Evolutionary conservation across 140 eudicot species (phyloP).

Genomic region (Oenanthe javanica): DNA sequence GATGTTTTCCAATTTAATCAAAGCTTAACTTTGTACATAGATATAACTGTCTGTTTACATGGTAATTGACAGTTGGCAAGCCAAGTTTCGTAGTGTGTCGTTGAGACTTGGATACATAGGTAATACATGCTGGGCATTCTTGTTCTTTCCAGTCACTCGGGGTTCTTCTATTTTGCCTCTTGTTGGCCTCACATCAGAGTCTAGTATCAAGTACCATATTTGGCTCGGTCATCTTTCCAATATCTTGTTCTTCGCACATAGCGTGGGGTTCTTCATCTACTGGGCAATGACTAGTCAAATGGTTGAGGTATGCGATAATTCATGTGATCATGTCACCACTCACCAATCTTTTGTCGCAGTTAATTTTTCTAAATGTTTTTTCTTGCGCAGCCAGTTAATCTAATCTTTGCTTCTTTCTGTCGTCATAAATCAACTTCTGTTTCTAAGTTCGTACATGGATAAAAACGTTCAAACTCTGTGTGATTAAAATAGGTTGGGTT

Average conservation of each 20-base stretch:
- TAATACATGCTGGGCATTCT: conserved; percentile 59
- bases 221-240: conserved; percentile 77
- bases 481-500: neutral
- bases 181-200: conserved; percentile 71
- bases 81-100: conserved; percentile 51
- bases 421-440: too few relatives aligned
- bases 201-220: conserved; percentile 76
- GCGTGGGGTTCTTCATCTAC: conserved; percentile 54
- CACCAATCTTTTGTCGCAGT: neutral
- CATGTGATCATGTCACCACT: too few relatives aligned
- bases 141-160: conserved; percentile 73
- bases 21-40: neutral
- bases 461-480: neutral
- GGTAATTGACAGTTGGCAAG: conserved; percentile 42
- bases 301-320: conserved; percentile 26
- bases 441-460: neutral
- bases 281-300: conserved; percentile 48
- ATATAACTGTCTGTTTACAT: neutral
- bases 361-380: neutral
- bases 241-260: conserved; percentile 41
- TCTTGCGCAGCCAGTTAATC: neutral
- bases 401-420: neutral
- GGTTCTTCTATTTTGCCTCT: conserved; percentile 66
- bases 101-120: conserved; percentile 70
- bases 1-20: neutral